Conservation (phyloP, 2,329 filamentous ascomycete species). For the Pseudogymnoascus sp. region DNA sequence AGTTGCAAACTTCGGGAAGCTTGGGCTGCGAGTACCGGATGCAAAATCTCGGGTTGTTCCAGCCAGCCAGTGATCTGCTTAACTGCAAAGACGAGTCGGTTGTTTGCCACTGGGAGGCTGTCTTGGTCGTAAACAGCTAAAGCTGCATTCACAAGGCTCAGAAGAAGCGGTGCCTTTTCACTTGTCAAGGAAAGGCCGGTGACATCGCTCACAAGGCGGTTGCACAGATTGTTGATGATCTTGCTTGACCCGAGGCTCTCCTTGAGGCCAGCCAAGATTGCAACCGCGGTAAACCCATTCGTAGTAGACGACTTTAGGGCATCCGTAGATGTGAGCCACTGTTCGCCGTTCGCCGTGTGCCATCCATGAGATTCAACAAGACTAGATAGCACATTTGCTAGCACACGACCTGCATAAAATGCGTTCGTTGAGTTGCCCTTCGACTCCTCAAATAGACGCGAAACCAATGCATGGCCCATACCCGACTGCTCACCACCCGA, state of each 20-base stretch:
- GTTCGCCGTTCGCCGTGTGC: conserved; percentile 35
- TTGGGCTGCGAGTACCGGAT: conserved; percentile 39
- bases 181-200: conserved; percentile 38
- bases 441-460: conserved; percentile 38
- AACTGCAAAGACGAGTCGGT: conserved; percentile 58
- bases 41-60: conserved; percentile 39
- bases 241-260: conserved; percentile 42
- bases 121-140: conserved; percentile 43
- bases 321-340: conserved; percentile 38
- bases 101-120: conserved; percentile 49
- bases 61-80: conserved; percentile 70
- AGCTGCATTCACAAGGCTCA: conserved; percentile 48
- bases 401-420: conserved; percentile 44
- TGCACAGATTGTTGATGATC: conserved; percentile 44
- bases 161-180: conserved; percentile 38
- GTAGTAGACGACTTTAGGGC: conserved; percentile 39
- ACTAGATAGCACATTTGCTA: conserved; percentile 42
- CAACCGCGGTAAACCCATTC: conserved; percentile 41
- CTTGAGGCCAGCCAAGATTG: conserved; percentile 44
- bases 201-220: conserved; percentile 53
- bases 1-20: conserved; percentile 48
- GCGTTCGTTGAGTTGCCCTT: conserved; percentile 35
- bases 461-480: conserved; percentile 36
- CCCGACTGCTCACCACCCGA: conserved; percentile 28
- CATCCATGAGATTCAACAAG: conserved; percentile 41